A percentile compares a stretch with the other conserved stretches of the same genome.
These are phyloP conservation scores for Ceratocystis diversiconidia DNA, from an alignment of 2,329 filamentous ascomycete species.

Conservation along the genomic window DNA sequence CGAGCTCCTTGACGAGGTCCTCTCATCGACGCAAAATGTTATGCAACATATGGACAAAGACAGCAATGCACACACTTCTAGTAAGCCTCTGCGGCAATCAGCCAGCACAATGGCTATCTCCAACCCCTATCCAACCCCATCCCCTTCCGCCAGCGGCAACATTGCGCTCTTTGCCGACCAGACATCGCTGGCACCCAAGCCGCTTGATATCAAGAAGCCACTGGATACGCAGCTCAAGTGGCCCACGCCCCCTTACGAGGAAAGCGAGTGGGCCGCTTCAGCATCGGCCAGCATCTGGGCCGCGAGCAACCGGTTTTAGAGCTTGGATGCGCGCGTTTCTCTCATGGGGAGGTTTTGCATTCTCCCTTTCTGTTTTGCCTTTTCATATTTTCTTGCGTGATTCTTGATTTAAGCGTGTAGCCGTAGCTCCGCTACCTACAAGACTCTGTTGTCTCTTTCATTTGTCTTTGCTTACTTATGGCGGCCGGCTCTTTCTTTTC, in stretches of 20 bases:
- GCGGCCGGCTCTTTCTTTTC: conserved; percentile 11
- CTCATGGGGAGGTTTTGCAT: conserved; percentile 5
- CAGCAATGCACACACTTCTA: conserved; percentile 28
- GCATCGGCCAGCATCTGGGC: conserved; percentile 72
- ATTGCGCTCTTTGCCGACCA: conserved; percentile 57
- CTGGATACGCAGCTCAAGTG: conserved; percentile 51
- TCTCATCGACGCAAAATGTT: conserved; percentile 61
- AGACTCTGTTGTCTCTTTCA: conserved; percentile 21
- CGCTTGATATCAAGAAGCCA: conserved; percentile 51
- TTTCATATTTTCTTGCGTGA: conserved; percentile 17
- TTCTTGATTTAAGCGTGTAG: conserved; percentile 6
- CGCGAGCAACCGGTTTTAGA: conserved; percentile 48
- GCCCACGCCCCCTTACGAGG: conserved; percentile 91
- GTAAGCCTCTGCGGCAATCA: conserved; percentile 40
- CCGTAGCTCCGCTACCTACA: neutral
- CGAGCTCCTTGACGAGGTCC: conserved; percentile 79
- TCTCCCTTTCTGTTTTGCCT: conserved; percentile 14
- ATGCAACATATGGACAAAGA: conserved; percentile 54
- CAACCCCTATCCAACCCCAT: conserved; percentile 50
- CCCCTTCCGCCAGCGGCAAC: conserved; percentile 73
- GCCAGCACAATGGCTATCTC: conserved; percentile 47
- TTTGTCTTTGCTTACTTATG: conserved; percentile 14
- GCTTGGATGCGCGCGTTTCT: conserved; percentile 9
- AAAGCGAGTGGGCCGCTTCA: conserved; percentile 77
- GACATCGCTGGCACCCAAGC: conserved; percentile 48